These are phyloP conservation scores for Diatrype stigma DNA, from an alignment of 2,329 filamentous ascomycete genomes.

Conservation along the genomic window DNA sequence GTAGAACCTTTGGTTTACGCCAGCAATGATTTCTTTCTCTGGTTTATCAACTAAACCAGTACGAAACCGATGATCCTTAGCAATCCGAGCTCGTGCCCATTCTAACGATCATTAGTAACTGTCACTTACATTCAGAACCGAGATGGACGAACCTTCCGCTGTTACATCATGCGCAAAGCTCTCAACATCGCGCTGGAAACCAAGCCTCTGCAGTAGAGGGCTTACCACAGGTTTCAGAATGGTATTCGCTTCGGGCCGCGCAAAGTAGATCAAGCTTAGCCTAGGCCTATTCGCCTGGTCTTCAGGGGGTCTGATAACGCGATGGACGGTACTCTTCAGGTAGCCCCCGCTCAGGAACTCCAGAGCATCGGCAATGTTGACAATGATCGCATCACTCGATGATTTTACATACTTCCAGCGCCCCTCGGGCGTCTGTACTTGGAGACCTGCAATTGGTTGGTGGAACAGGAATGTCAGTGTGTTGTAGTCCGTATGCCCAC, in stretches of 20 bases:
- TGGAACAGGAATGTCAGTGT: slow-evolving; percentile 49
- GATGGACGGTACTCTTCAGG: slow-evolving; percentile 21
- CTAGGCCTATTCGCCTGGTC: slow-evolving; percentile 16
- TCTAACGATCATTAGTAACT: slow-evolving; percentile 8
- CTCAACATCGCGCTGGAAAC: slow-evolving; percentile 14
- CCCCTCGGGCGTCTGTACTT: slow-evolving; percentile 40
- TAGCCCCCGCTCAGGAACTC: slow-evolving; percentile 34
- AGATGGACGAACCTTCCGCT: slow-evolving; percentile 16
- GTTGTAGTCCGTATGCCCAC: slow-evolving; percentile 22
- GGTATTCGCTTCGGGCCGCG: slow-evolving; percentile 19
- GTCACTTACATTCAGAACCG: not conserved
- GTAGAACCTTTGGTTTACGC: slow-evolving; percentile 17
- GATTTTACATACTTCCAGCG: slow-evolving; percentile 23
- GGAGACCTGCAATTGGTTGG: slow-evolving; percentile 49
- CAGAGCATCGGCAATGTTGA: slow-evolving; percentile 44
- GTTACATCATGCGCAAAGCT: slow-evolving; percentile 19
- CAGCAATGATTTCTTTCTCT: slow-evolving; percentile 22
- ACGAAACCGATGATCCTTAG: slow-evolving; percentile 22
- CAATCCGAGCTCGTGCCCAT: slow-evolving; percentile 21
- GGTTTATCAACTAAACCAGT: slow-evolving; percentile 15
- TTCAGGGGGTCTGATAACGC: slow-evolving; percentile 15
- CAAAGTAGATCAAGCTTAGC: slow-evolving; percentile 22
- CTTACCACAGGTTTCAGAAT: slow-evolving; percentile 16
- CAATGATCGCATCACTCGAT: slow-evolving; percentile 36
- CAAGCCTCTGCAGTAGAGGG: slow-evolving; percentile 6